Evolutionary conservation across 1,139 yeast species (phyloP).

Genomic region (Candida anutae): DNA sequence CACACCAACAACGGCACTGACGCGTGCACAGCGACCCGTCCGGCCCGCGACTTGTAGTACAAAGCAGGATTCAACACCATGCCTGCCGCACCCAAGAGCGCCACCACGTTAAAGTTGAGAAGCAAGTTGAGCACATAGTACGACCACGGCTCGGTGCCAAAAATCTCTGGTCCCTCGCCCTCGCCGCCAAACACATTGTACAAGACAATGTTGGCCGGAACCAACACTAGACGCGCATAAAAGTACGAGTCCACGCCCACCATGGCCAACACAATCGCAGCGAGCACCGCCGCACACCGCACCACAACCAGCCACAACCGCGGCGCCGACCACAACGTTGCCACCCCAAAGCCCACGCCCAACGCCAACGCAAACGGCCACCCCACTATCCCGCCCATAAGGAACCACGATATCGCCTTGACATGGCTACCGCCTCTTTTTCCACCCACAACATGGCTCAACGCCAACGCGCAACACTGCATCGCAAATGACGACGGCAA

Average conservation of each 20-base stretch:
- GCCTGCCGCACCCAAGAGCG: constrained; percentile 40
- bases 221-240: constrained; percentile 56
- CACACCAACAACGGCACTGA: constrained; percentile 48
- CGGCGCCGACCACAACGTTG: constrained; percentile 11
- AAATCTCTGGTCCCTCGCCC: constrained; percentile 81
- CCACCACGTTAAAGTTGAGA: constrained; percentile 62
- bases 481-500: constrained; percentile 85
- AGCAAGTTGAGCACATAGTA: constrained; percentile 65
- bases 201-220: constrained; percentile 74
- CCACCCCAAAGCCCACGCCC: constrained; percentile 50
- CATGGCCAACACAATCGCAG: constrained; percentile 23
- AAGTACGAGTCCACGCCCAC: constrained; percentile 54
- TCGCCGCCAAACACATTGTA: constrained; percentile 75
- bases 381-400: constrained; percentile 70
- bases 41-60: constrained; percentile 7
- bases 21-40: constrained; percentile 7
- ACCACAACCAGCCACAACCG: constrained; percentile 10
- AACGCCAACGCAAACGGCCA: constrained; percentile 85
- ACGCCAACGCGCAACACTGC: constrained; percentile 54
- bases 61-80: constrained; percentile 16
- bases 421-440: constrained; percentile 10
- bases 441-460: constrained; percentile 28
- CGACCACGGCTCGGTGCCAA: constrained; percentile 79
- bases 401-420: constrained; percentile 41
- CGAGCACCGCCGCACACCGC: constrained; percentile 12